A percentile compares a stretch with the other conserved stretches of the same genome.
phyloP scores from a whole-genome alignment of 2,329 filamentous ascomycete species.

The Aspergillus sp. region DNA sequence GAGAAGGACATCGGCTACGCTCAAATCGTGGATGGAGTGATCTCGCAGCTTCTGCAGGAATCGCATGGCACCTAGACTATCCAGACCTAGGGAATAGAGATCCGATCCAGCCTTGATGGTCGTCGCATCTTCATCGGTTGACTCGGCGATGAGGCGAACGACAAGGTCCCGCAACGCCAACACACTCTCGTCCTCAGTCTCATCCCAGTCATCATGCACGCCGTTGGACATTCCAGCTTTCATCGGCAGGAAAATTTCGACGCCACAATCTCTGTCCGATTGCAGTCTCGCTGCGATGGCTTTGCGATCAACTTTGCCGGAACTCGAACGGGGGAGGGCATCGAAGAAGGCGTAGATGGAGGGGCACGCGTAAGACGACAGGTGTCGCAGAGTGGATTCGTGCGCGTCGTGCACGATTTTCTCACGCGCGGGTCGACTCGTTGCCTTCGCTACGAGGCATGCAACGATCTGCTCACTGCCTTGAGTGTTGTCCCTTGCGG shows the following conservation, averaged over 20 bases:
- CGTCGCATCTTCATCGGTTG: constrained; percentile 13
- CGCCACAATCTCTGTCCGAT: neutral
- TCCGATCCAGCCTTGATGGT: constrained; percentile 15
- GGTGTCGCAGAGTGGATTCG: constrained; percentile 11
- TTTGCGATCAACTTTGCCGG: constrained; percentile 28
- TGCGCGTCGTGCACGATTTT: constrained; percentile 16
- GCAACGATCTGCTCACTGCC: constrained; percentile 27
- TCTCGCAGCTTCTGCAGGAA: constrained; percentile 31
- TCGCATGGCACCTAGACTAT: constrained; percentile 36
- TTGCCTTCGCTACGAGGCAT: constrained; percentile 20
- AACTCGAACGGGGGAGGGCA: constrained; percentile 22
- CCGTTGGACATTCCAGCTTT: neutral
- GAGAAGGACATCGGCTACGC: constrained; percentile 30
- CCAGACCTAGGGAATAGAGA: constrained; percentile 30
- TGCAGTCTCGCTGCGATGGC: constrained; percentile 15
- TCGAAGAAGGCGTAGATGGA: constrained; percentile 22
- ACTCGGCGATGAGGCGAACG: constrained; percentile 15
- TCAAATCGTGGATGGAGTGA: constrained; percentile 21
- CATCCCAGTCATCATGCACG: constrained; percentile 7
- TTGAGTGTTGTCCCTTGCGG: constrained; percentile 14
- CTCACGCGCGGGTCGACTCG: constrained; percentile 6
- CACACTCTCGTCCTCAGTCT: constrained; percentile 2
- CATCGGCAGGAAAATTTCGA: constrained; percentile 4
- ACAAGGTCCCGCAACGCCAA: constrained; percentile 13
- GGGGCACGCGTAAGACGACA: constrained; percentile 25